Evolutionary conservation across 306 rosid genomes (phyloP), one percentile per base, ranked within the genome.

Genomic region (Cicer pinnatifidum): DNA sequence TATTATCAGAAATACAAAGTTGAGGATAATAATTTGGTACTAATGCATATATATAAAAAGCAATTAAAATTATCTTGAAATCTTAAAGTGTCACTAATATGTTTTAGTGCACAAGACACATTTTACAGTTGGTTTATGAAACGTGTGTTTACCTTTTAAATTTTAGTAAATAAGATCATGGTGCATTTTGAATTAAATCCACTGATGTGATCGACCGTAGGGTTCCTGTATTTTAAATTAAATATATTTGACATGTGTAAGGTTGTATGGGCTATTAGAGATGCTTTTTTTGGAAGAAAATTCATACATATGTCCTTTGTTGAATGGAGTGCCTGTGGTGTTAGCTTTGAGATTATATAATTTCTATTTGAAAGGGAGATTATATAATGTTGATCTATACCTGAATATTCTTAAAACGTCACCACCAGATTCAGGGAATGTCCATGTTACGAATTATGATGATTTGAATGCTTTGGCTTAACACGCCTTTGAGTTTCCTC

Each of bases 401-500:
- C 5, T 59, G 46, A 60, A 61, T 62, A 28, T n/a, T 51, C 52
- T 44, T 60, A 47, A 28, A 73, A 9, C 5, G n/a, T 43, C 15
- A 11, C 12, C 5, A 6, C 8, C 8, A 11, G 6, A 69, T 77
- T 7, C 9, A 37, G 51, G 17, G 39, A 28, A 35, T 64, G 48
- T 71, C 9, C 45, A 6, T 39, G 7, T 10, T 58, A 20, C 48
- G 78, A 60, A 28, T 48, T 67, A 56, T 77, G 74, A 45, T 37
- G 57, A 69, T 59, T 76, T 54, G 57, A 50, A 20, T 37, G 7
- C 40, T 75, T 60, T 37, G 37, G 35, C 71, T 56, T n/a, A 58
- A 44, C 64, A 47, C 50, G 57, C 73, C 6, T 78, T 65, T 71
- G 57, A 67, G 75, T 82, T 44, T 39, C 80, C 62, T 63, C 11